These are phyloP conservation scores for Fraxinus latifolia DNA, from an alignment of 305 asterid species.

Conservation along the genomic window DNA sequence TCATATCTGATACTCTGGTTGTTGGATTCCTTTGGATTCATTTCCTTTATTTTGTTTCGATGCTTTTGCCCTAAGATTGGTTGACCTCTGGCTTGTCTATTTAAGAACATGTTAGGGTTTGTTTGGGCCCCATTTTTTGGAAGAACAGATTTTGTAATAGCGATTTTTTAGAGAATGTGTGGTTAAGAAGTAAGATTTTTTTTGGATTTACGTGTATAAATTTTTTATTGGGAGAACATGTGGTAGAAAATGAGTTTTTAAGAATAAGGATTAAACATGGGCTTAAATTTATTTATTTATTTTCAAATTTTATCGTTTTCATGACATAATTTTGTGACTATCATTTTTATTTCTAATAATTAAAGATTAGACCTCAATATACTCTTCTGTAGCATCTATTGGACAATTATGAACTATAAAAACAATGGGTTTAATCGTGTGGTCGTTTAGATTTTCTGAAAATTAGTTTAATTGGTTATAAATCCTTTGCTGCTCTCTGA, in stretches of 20 bases:
- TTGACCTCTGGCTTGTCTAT: not conserved
- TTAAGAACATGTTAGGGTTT: not conserved
- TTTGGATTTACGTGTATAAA: too few species aligned
- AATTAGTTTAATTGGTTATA: not conserved
- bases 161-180: too few species aligned
- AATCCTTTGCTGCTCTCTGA: not conserved
- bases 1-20: slow-evolving; percentile 4
- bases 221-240: too few species aligned
- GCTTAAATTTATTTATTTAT: not conserved
- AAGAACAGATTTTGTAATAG: too few species aligned
- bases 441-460: not conserved
- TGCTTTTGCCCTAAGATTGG: not conserved
- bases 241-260: too few species aligned
- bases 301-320: not conserved
- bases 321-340: not conserved
- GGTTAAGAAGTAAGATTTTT: too few species aligned
- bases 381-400: not conserved
- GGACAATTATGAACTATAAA: not conserved
- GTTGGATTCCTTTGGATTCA: not conserved
- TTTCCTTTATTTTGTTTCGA: not conserved
- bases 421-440: not conserved
- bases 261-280: too few species aligned
- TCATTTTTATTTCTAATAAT: not conserved
- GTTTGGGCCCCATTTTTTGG: too few species aligned
- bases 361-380: not conserved